Percentiles rank a stretch among this genome's conserved stretches.
These are phyloP conservation scores for Wickerhamomyces alni DNA, from an alignment of 805 yeast species.

Conservation along the genomic window DNA sequence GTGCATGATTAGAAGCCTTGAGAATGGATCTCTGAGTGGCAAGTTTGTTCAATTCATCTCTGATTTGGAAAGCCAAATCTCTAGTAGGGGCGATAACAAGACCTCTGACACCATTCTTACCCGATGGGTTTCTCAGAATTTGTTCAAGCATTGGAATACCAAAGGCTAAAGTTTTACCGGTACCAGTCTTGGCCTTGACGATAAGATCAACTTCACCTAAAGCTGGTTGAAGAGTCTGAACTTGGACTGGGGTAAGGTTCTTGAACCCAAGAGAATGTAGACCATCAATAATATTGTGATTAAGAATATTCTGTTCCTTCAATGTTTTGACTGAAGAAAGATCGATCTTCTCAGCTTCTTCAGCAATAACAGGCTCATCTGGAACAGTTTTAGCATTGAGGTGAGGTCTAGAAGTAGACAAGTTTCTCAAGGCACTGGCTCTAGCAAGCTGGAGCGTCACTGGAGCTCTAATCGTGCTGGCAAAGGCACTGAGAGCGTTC, in stretches of 20 bases:
- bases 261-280: conserved; percentile 38
- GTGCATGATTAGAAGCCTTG: conserved; percentile 19
- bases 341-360: conserved; percentile 2
- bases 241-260: conserved; percentile 65
- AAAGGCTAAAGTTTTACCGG: conserved; percentile 90
- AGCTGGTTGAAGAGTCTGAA: conserved; percentile 52
- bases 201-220: conserved; percentile 60
- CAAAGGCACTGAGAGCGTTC: background rate
- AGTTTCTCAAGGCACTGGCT: background rate
- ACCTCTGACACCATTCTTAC: conserved; percentile 40
- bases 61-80: conserved; percentile 82
- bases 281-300: conserved; percentile 27
- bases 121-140: conserved; percentile 28
- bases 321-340: conserved; percentile 17
- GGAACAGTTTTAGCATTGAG: background rate
- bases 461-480: background rate
- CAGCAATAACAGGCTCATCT: background rate
- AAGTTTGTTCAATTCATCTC: conserved; percentile 52
- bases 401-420: background rate
- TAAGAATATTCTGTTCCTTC: conserved; percentile 23
- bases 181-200: conserved; percentile 90
- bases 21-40: conserved; percentile 24
- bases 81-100: conserved; percentile 85
- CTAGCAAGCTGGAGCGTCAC: background rate
- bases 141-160: conserved; percentile 73